These are phyloP conservation scores for Paramecium octaurelia DNA, from an alignment of 73 alveolate genomes.

Conservation along the genomic window DNA sequence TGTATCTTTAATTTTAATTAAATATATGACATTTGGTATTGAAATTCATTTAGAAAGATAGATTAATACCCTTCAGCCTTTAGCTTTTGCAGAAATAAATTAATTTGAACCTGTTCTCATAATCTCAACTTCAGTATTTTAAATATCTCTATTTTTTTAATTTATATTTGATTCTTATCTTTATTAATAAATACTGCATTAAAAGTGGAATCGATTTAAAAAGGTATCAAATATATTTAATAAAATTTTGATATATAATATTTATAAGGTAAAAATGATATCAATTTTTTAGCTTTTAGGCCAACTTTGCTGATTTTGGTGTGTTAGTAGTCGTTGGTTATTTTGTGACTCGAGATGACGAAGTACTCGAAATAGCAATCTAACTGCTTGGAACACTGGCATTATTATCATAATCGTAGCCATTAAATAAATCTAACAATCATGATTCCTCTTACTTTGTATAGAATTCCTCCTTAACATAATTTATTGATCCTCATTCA, in stretches of 20 bases:
- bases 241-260: neutral
- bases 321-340: neutral
- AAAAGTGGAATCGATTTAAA: neutral
- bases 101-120: neutral
- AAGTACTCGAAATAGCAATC: neutral
- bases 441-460: neutral
- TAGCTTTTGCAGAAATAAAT: neutral
- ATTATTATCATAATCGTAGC: conserved; percentile 26
- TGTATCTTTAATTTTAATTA: neutral
- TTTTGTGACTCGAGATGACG: neutral
- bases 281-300: neutral
- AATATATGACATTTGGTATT: neutral
- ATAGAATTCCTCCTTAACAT: conserved; percentile 70
- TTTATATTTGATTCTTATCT: neutral
- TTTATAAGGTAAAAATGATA: neutral
- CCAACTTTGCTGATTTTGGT: neutral
- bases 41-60: neutral
- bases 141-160: neutral
- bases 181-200: too few relatives aligned
- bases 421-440: conserved; percentile 15
- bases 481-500: conserved; percentile 58
- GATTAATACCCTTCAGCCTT: neutral
- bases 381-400: neutral
- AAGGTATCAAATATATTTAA: neutral
- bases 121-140: neutral